Evolutionary conservation across 2,329 filamentous ascomycete genomes (phyloP).

Genomic region (Calonectria ilicicola): DNA sequence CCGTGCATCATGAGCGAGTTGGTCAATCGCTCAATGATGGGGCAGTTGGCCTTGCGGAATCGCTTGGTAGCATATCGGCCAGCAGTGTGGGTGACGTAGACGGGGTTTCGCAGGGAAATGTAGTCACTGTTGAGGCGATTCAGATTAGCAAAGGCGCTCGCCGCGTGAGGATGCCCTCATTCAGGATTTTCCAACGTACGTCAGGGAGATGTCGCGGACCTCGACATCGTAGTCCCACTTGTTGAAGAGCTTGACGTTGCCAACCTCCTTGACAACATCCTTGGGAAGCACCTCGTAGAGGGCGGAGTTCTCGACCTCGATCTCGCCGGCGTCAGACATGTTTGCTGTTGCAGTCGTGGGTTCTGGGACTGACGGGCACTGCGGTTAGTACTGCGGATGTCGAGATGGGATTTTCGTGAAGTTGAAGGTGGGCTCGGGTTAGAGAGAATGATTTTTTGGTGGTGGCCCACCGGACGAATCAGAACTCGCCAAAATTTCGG

Average conservation of each 20-base stretch:
- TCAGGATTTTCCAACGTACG: slow-evolving; percentile 69
- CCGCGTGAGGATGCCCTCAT: slow-evolving; percentile 28
- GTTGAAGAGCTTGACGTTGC: slow-evolving; percentile 96
- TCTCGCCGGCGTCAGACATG: slow-evolving; percentile 96
- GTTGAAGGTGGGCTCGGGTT: slow-evolving; percentile 49
- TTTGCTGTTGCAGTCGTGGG: slow-evolving; percentile 62
- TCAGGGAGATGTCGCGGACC: slow-evolving; percentile 99
- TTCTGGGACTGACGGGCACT: slow-evolving; percentile 52
- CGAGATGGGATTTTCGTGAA: slow-evolving; percentile 52
- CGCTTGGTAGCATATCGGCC: slow-evolving; percentile 99
- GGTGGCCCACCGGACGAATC: slow-evolving; percentile 52
- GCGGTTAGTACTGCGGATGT: slow-evolving; percentile 53
- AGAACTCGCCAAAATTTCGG: slow-evolving; percentile 40
- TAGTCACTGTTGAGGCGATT: slow-evolving; percentile 80
- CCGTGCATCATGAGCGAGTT: slow-evolving; percentile 99
- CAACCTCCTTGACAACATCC: slow-evolving; percentile 90
- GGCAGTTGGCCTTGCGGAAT: slow-evolving; percentile 99
- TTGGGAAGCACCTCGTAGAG: slow-evolving; percentile 89
- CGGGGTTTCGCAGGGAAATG: slow-evolving; percentile 98
- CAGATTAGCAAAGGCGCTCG: slow-evolving; percentile 48
- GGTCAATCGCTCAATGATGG: slow-evolving; percentile 99
- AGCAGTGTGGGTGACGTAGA: slow-evolving; percentile 99
- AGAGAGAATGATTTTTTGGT: slow-evolving; percentile 52
- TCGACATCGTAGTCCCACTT: slow-evolving; percentile 99
- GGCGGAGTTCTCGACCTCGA: slow-evolving; percentile 86